Base-by-base conservation (phyloP, 805 yeast species). In the Teunomyces stri region DNA sequence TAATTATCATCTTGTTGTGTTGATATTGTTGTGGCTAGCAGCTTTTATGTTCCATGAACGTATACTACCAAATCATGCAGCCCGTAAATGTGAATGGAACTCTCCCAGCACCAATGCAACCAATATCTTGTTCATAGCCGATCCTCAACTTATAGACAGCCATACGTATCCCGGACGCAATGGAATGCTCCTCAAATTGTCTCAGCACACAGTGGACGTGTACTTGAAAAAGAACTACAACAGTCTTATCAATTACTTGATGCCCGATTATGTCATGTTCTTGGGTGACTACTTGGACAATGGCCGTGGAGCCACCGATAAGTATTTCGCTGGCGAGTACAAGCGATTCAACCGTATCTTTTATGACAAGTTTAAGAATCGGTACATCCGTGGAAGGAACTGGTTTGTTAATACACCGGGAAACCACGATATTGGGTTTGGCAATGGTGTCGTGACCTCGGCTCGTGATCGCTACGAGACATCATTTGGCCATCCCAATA, bases 121-220 rank as follows among this genome's bases (percentile, higher is more conserved):
- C 33, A 62, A 62, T 36, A 62, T 73, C 29, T 50, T 72, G 38
- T 52, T 72, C 7, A 64, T 73, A 16, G 75, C 78, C 3, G 77
- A 73, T 45, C 76, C 78, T 5, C 77, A 72, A 49, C 62, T 73
- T 34, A 72, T 72, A 29, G 78, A 72, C 51, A 60, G 59, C 49
- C 77, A 72, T 53, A 73, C 77, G 4, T 73, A 72, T 47, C 76
- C 75, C 0, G 73, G 71, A 3, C 61, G 77, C 21, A 64, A 62
- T 52, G 50, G 49, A 10, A 38, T 57, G 6, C 57, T 72, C 9
- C 59, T 72, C 31, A 49, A 52, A 37, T 49, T 72, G 16, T 69
- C 74, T 1, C 57, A 72, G 47, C 77, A 72, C 51, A 72, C 76
- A 3, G 76, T 65, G 12, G 78, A 72, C 47, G 52, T 55, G 11